These are phyloP conservation scores for Lasiosphaeria ovina DNA, from an alignment of 495 filamentous ascomycete species.

Conservation along the genomic window DNA sequence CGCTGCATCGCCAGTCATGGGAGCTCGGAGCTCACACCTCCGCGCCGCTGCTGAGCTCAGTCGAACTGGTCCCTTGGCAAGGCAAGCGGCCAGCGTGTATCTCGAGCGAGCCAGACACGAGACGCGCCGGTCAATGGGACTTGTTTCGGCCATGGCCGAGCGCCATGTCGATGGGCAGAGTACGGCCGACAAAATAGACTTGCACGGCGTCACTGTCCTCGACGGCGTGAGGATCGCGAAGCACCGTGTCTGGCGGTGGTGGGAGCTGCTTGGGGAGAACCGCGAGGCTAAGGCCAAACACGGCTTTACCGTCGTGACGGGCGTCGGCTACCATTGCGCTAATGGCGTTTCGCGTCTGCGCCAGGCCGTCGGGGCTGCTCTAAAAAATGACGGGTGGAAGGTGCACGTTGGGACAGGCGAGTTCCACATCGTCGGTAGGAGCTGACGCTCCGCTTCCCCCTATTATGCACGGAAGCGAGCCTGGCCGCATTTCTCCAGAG, in stretches of 20 bases:
- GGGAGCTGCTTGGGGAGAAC: conserved; percentile 65
- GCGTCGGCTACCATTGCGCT: conserved; percentile 73
- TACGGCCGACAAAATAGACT: conserved; percentile 58
- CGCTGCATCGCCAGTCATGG: neutral
- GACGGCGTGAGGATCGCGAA: conserved; percentile 76
- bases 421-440: conserved; percentile 61
- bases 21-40: conserved; percentile 14
- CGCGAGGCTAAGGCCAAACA: conserved; percentile 45
- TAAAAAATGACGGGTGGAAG: conserved; percentile 80
- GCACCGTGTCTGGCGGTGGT: conserved; percentile 70
- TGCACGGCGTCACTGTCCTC: conserved; percentile 80
- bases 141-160: conserved; percentile 47
- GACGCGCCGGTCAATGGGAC: conserved; percentile 21
- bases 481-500: too few species aligned
- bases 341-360: conserved; percentile 72
- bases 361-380: conserved; percentile 73
- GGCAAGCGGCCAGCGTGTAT: conserved; percentile 41
- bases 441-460: conserved; percentile 5
- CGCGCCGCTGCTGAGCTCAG: conserved; percentile 33
- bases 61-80: conserved; percentile 39
- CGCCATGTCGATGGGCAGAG: conserved; percentile 61
- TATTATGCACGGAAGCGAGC: too few species aligned
- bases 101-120: conserved; percentile 33
- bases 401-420: conserved; percentile 66
- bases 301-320: conserved; percentile 72